phyloP scores from a whole-genome alignment of 805 yeast genomes.

The Spathaspora passalidarum region DNA sequence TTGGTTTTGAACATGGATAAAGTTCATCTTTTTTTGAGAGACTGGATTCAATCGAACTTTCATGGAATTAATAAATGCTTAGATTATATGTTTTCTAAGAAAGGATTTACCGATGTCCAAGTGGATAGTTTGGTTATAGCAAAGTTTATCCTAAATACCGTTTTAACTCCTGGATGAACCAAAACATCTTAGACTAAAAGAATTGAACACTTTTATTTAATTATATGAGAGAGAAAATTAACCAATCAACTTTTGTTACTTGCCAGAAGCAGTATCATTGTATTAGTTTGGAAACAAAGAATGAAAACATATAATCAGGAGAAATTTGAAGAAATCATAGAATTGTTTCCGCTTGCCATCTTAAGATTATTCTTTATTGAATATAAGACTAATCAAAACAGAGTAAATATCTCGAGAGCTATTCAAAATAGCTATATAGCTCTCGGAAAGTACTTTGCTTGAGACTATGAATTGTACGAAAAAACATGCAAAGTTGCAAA shows the following conservation, averaged over 20 bases:
- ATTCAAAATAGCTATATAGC: constrained; percentile 3
- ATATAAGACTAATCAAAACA: not conserved
- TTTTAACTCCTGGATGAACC: not conserved
- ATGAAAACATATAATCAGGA: not conserved
- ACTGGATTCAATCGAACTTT: not conserved
- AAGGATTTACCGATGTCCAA: not conserved
- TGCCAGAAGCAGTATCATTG: constrained; percentile 1
- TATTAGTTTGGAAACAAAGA: constrained; percentile 5
- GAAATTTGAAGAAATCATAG: not conserved
- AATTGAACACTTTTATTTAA: constrained; percentile 3
- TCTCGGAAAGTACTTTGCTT: not conserved
- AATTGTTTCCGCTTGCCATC: constrained; percentile 4
- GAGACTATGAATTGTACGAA: not conserved
- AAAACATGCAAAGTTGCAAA: not conserved
- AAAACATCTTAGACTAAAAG: not conserved
- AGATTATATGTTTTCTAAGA: constrained; percentile 5
- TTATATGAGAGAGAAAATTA: constrained; percentile 3
- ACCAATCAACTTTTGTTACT: not conserved
- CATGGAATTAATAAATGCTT: constrained; percentile 5
- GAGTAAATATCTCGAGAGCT: constrained; percentile 4
- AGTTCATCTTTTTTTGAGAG: not conserved
- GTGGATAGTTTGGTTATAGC: not conserved
- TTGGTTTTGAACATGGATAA: constrained; percentile 1
- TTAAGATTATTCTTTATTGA: constrained; percentile 3
- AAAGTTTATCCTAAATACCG: constrained; percentile 1